Base-by-base conservation (phyloP, 2,329 filamentous ascomycete species). In the Coniochaeta hoffmannii region DNA sequence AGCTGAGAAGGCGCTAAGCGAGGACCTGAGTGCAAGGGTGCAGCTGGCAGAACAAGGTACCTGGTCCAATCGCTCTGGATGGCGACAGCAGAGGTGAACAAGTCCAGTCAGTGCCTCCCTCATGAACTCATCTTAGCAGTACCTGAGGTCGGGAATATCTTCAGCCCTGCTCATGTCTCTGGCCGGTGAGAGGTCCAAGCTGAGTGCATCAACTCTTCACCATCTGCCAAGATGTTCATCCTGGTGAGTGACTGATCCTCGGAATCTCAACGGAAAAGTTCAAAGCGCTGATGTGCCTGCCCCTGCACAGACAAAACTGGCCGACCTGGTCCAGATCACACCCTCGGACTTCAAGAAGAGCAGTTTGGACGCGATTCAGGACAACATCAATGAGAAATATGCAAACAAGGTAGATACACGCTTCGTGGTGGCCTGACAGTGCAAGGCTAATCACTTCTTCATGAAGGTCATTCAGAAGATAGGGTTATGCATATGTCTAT, bases 351-450 rank as follows among this genome's bases (percentile, higher is more conserved):
- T 97, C 68, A 81, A 85, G 58, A 94, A 94, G 71, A 79, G 84
- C 58, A 95, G 89, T 66, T 81, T 84, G 31, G 82, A 91, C 60
- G 90, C 91, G 1, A 90, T 99, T 60, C 91, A 97, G 72, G 92
- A 99, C 74, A 94, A 94, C 65, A 94, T 99, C 74, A 97, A 99
- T 69, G 81, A 86, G 60, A 99, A 99, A 73, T 99, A 97, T 71
- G 86, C 93, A 57, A 97, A 99, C 74, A 94, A 93, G 73, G 87
- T 90, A 50, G 53, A 55, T 26, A 26, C 17, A n/a, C 5, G 9
- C 12, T 32, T 32, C 30, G 7, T 32, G 30, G 7, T 32, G 12
- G 7, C 12, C 7, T 32, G 30, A 19, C 19, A 17, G 15, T 17
- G 35, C 35, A 36, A n/a, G n/a, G 30, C 30, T 44, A 12, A 44